Base-by-base conservation (phyloP, 345 rosid genomes). In the Aquilaria sinensis region DNA sequence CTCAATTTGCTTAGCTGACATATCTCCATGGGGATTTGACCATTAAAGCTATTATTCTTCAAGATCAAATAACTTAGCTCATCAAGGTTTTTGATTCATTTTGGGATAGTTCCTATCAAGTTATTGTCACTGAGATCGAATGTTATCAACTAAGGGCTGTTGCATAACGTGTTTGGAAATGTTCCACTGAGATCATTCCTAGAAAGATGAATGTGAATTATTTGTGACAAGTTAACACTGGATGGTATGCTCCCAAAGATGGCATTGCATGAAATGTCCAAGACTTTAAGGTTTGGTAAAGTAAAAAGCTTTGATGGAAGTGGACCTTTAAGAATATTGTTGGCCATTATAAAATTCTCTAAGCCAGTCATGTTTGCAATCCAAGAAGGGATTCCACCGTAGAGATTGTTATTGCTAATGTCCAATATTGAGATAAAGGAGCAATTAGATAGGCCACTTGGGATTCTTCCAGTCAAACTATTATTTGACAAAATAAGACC, bases 401-500 rank as follows among this genome's bases (percentile, higher is more conserved):
- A 45, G 31, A 79, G 57, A 13, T 6, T 2, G 29, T 79, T 75
- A 1, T 61, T 37, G 43, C 64, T 47, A 5, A 76, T 48, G 57
- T 73, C 74, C 31, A 67, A 31, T 8, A 12, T 1, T 3, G 23
- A 6, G 5, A n/a, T 31, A n/a, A 5, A 6, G 55, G 32, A 14
- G 6, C 54, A 31, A 1, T 57, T 3, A 2, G 49, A 9, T 3
- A 34, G 31, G 31, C 9, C 47, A 30, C 13, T 14, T 9, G 6
- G 7, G 50, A 41, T 67, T 3, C 14, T 13, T 64, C 62, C 56
- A 9, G 0, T 29, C 58, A 76, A 65, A 29, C 47, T 68, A 41
- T 76, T 76, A 10, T 68, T 47, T n/a, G 74, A 72, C 29, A 76
- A 30, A 41, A 4, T 34, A 0, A 76, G 66, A 3, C 0, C 0